These are phyloP conservation scores for Paramecium sonneborni DNA, from an alignment of 73 alveolate genomes.

Conservation along the genomic window DNA sequence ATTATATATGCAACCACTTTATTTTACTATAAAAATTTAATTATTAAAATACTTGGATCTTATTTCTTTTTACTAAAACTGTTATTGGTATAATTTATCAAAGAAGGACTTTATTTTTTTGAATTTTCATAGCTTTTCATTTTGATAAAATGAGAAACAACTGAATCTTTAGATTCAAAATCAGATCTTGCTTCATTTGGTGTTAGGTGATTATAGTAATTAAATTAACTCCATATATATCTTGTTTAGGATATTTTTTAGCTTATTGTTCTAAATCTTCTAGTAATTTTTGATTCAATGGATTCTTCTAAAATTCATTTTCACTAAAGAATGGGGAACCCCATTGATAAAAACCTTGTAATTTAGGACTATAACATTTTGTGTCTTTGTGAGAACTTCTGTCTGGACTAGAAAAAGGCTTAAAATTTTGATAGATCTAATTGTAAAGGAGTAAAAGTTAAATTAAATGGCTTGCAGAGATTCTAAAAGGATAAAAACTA, in stretches of 20 bases:
- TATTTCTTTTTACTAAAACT: not conserved
- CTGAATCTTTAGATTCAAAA: slow-evolving; percentile 22
- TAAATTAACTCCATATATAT: not conserved
- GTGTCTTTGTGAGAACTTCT: not conserved
- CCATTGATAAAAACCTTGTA: slow-evolving; percentile 24
- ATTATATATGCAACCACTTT: slow-evolving; percentile 2
- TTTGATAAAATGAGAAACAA: not conserved
- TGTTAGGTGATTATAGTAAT: not conserved
- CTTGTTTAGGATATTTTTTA: slow-evolving; percentile 17
- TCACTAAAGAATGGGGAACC: not conserved
- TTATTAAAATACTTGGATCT: not conserved
- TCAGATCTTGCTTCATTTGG: slow-evolving; percentile 16
- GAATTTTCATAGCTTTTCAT: not conserved
- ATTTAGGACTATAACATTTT: not conserved
- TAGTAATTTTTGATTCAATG: not conserved
- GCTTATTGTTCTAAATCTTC: not conserved
- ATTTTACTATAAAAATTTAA: not conserved
- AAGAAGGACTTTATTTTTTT: not conserved
- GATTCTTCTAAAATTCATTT: not conserved
- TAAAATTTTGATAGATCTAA: too few relatives aligned
- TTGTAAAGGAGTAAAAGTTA: not conserved
- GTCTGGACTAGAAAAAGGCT: not conserved
- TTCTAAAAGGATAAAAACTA: not conserved
- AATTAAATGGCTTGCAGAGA: not conserved
- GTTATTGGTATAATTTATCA: not conserved